Base-by-base conservation (phyloP, 352 stramenopile genomes). In the Phytophthora capsici region DNA sequence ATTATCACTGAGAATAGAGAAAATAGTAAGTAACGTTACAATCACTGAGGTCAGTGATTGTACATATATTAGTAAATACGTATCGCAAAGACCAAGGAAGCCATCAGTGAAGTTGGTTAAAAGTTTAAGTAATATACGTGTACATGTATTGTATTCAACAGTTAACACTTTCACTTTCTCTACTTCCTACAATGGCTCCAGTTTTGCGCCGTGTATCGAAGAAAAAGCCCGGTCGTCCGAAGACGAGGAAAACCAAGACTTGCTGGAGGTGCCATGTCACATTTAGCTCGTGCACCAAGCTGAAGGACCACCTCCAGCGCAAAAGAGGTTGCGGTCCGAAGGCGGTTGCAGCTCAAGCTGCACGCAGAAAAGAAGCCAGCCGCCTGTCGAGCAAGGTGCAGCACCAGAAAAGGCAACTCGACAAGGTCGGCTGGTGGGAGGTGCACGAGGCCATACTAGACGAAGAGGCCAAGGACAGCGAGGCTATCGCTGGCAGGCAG, bases 371-470 rank as follows among this genome's bases (percentile, higher is more conserved):
- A 7, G 1, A 16, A 20, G 34, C 32, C 13, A 62, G 16, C 9
- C 43, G 43, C 4, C 32, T 52, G 10, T 52, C 53, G 13, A 52
- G 40, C 41, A 61, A 52, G 30, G 53, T 51, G 26, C 26, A 60
- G 3, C 32, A 10, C 19, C 23, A 37, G 5, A 61, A 46, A 20
- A 37, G 28, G 28, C 12, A 52, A 41, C 14, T 54, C 19, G 22
- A 49, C 22, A 62, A 62, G 43, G 54, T 43, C 14, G 54, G 44
- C 16, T 41, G 43, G 32, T 54, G 16, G 22, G 44, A 32, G 19
- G 22, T 17, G 16, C 20, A 40, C 5, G 34, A 49, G 10, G 43
- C 20, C 6, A 7, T 30, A 9, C 9, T 30, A 30, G 25, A 30
- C 9, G 25, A 30, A 6, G 25, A 30, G 25, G 1, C 25, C 34